These are phyloP conservation scores for Neurospora africana DNA, from an alignment of 495 filamentous ascomycete species.

Conservation along the genomic window DNA sequence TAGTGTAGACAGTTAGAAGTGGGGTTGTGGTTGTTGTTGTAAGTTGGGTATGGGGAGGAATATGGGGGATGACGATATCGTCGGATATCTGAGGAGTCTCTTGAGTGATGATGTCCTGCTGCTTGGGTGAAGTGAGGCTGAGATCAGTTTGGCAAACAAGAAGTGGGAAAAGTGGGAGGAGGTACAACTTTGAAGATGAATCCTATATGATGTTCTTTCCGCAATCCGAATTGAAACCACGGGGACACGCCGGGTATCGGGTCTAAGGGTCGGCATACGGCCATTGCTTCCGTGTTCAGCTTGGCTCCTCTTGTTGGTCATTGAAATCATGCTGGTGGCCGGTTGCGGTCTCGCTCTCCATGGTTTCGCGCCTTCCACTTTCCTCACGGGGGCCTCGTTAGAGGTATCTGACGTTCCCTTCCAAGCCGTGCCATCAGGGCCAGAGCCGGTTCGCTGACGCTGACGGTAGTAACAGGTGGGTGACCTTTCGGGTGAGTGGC, in stretches of 20 bases:
- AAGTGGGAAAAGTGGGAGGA: neutral
- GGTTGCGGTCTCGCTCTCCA: neutral
- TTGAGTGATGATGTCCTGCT: neutral
- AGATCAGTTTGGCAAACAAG: neutral
- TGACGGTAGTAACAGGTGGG: neutral
- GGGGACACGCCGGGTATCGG: neutral
- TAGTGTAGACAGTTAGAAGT: neutral
- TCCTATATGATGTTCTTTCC: neutral
- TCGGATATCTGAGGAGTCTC: neutral
- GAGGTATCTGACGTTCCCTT: constrained; percentile 20
- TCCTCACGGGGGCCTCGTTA: constrained; percentile 18
- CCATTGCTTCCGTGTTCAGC: neutral
- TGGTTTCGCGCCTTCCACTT: constrained; percentile 1
- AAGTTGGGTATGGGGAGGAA: neutral
- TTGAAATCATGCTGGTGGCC: neutral
- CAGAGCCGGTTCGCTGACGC: neutral
- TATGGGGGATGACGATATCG: neutral
- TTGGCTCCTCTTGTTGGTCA: neutral
- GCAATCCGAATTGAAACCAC: neutral
- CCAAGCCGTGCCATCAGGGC: neutral
- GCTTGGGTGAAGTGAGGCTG: neutral
- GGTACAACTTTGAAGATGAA: neutral
- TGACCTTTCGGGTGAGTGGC: neutral
- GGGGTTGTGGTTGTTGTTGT: neutral
- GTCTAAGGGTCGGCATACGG: neutral